phyloP scores from a whole-genome alignment of 306 rosid species.

The Inga leiocalycina region DNA sequence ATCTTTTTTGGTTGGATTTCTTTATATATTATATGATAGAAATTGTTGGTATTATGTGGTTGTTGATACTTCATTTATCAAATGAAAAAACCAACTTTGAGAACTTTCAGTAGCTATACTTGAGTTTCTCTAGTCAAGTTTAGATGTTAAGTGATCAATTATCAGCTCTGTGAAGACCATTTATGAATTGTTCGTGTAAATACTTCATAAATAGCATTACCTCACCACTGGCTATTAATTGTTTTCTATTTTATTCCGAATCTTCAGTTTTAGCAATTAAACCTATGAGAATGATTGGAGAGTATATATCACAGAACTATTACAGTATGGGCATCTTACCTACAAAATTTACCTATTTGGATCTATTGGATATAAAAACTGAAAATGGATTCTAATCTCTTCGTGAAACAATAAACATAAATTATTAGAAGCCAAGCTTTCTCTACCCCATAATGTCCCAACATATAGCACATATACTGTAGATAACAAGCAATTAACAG shows the following conservation, averaged over 20 bases:
- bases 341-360: too few species aligned
- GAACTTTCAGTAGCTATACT: neutral
- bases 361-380: too few species aligned
- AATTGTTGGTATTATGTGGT: conserved; percentile 56
- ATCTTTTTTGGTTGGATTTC: conserved; percentile 34
- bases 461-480: too few species aligned
- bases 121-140: neutral
- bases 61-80: conserved; percentile 44
- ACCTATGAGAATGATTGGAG: neutral
- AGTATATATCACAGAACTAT: too few species aligned
- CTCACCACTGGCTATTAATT: neutral
- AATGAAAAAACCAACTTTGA: conserved; percentile 32
- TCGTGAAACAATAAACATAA: too few species aligned
- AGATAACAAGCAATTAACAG: too few species aligned
- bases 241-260: neutral
- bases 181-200: neutral
- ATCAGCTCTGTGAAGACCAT: neutral
- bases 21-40: neutral
- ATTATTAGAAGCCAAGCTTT: too few species aligned
- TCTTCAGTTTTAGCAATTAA: neutral
- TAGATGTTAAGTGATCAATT: neutral
- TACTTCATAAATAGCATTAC: neutral
- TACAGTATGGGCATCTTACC: too few species aligned
- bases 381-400: too few species aligned
- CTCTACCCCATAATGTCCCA: too few species aligned